Evolutionary conservation across 495 filamentous ascomycete species (phyloP), one percentile per base, ranked within the genome.

Genomic region (Xylaria curta): DNA sequence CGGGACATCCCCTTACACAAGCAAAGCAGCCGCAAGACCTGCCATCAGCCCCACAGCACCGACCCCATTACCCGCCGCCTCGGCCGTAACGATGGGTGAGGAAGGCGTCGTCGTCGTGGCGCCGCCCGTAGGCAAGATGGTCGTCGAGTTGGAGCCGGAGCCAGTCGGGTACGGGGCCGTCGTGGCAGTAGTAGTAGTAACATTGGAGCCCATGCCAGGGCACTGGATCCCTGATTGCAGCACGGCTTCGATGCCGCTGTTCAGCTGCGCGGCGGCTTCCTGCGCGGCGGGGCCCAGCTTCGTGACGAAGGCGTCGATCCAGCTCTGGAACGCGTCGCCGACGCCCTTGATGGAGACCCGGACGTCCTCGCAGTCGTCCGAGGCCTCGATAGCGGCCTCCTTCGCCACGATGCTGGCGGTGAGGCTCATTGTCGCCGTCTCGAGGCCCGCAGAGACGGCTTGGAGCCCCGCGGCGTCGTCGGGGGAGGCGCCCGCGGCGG

Each of bases 91-190:
- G 46, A 49, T 49, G 46, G 46, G 46, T n/a, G 46, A 49, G 46
- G 46, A 49, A 49, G 46, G 46, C 46, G 7, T 49, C 46, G 46
- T 49, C 46, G 46, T 49, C 46, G 46, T 49, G 46, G 46, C 46
- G 46, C 46, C 46, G 46, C 46, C 46, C 46, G 46, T 49, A 49
- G 46, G 46, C 46, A 49, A 49, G 46, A 49, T 49, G 46, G 46
- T 49, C 46, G 46, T 49, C 46, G 46, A 49, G 19, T 49, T 49
- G 46, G 46, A 49, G 46, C 46, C 46, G 5, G 46, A 49, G 46
- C 46, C 46, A 49, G 46, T 49, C 19, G 46, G 46, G 46, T 49
- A 49, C 46, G 46, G 46, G 46, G 21, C 46, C 46, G 46, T 49
- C 46, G 46, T 49, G 46, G 46, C 46, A 31, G 44, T 49, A 49